Base-by-base conservation (phyloP, 257 asterid species). In the Lycium ferocissimum region DNA sequence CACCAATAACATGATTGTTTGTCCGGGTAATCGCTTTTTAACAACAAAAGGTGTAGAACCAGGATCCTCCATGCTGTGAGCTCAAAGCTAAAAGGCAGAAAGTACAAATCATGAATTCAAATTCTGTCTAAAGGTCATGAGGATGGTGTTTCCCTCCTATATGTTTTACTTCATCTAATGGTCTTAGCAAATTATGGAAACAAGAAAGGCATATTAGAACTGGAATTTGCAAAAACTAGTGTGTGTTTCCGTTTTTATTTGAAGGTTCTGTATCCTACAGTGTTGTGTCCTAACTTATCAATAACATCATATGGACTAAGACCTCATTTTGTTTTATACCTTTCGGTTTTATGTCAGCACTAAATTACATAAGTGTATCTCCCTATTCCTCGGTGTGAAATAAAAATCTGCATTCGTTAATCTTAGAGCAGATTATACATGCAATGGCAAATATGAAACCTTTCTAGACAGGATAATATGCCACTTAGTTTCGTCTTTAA, bases 251-350 rank as follows among this genome's bases (percentile, higher is more conserved):
- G 22, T 73, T 47, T 73, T 47, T 22, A 75, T 47, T 49, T 49
- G 62, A 75, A 75, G 38, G 7, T 49, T 49, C 40, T 20, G 62
- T 20, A 43, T 45, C 40, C 57, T 73, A 73, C 38, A 47, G 10
- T 47, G 59, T 2, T 73, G 80, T 49, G 20, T 75, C 43, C 62
- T 49, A 49, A 75, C 61, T 75, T 18, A 75, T 75, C 43, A 75
- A 49, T 22, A 49, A 0, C 81, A 49, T 70, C 10, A 11, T 17
- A 38, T 75, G 62, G 22, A 75, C 14, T 13, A 54, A 26, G 13
- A 76, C 63, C 62, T 20, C 56, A 22, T 12, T 20, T 75, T 6
- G 43, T 49, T 75, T 75, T 5, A 20, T 49, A 11, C 61, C 61
- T 20, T 20, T 49, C 9, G 11, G 20, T 6, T 75, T 10, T 20